These are phyloP conservation scores for Rasamsonia emersonii DNA, from an alignment of 2,329 filamentous ascomycete species.

Conservation along the genomic window DNA sequence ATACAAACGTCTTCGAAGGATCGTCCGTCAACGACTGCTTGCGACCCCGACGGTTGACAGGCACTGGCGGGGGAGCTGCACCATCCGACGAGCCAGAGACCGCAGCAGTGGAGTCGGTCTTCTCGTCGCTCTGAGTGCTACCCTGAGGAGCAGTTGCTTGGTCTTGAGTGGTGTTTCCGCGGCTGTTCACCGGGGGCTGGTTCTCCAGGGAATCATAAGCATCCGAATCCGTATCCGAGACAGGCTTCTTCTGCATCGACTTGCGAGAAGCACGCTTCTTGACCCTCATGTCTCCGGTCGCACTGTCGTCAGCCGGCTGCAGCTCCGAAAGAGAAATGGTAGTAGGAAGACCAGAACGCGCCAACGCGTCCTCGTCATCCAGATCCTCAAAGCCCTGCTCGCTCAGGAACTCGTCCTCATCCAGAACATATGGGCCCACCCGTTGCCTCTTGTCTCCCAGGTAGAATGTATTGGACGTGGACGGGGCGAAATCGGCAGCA, in stretches of 20 bases:
- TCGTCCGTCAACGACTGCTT: conserved; percentile 98
- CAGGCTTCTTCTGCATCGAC: conserved; percentile 22
- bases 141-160: conserved; percentile 33
- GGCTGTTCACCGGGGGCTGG: conserved; percentile 22
- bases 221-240: conserved; percentile 22
- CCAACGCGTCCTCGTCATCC: conserved; percentile 57
- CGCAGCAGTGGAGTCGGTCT: conserved; percentile 39
- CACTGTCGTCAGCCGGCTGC: conserved; percentile 27
- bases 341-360: conserved; percentile 53
- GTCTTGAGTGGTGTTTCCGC: conserved; percentile 25
- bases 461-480: conserved; percentile 49
- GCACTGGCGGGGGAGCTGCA: conserved; percentile 30
- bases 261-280: conserved; percentile 41
- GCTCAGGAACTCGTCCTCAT: conserved; percentile 69
- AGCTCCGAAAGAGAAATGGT: conserved; percentile 46
- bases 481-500: conserved; percentile 60
- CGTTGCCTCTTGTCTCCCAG: conserved; percentile 62
- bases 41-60: conserved; percentile 82
- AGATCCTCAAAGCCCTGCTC: conserved; percentile 69
- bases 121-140: conserved; percentile 34
- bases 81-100: conserved; percentile 37
- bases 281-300: conserved; percentile 33
- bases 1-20: conserved; percentile 96
- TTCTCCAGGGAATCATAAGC: conserved; percentile 18
- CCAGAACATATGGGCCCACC: conserved; percentile 60